Conservation (phyloP, 805 yeast genomes). For the Pichia phayaonensis region DNA sequence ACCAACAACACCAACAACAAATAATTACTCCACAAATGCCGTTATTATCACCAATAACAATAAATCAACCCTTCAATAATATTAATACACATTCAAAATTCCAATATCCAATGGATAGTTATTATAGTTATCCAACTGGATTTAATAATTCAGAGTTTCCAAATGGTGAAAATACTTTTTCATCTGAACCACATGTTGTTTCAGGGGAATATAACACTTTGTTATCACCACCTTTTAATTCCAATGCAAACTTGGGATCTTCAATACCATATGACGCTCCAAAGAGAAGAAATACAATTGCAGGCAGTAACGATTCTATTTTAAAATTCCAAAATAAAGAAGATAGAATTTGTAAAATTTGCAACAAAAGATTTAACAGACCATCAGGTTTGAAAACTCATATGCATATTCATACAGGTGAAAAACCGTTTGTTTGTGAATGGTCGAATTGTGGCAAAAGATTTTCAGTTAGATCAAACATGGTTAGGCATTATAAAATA, state of each 20-base stretch:
- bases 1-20: neutral
- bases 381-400: conserved; percentile 81
- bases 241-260: neutral
- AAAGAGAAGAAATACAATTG: conserved; percentile 6
- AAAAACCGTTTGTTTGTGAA: conserved; percentile 56
- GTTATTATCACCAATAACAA: neutral
- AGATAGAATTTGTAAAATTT: conserved; percentile 7
- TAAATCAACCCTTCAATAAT: neutral
- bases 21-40: neutral
- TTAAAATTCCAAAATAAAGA: neutral
- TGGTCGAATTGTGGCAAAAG: conserved; percentile 61
- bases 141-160: neutral
- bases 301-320: neutral
- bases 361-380: conserved; percentile 56
- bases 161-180: neutral
- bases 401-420: conserved; percentile 75
- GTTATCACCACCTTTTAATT: neutral
- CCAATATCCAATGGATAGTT: neutral
- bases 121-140: neutral
- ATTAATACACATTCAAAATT: neutral
- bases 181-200: neutral
- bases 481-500: conserved; percentile 69
- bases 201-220: neutral
- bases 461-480: conserved; percentile 72
- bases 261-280: neutral